These are phyloP conservation scores for Nelumbo lutea DNA, from an alignment of 164 flowering plant species.

Conservation along the genomic window DNA sequence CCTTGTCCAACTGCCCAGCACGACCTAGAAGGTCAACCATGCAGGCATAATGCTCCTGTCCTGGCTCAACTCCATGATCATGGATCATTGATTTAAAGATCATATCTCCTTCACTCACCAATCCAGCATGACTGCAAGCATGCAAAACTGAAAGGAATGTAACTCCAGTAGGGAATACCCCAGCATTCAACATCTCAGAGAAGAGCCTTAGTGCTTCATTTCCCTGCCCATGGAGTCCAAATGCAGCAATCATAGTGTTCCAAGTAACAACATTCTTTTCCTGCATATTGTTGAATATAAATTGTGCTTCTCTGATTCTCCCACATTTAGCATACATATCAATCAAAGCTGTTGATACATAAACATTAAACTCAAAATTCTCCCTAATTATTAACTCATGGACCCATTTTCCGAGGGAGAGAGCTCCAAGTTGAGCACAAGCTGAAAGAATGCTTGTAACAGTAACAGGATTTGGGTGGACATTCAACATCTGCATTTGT, in stretches of 20 bases:
- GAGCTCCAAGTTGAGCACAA: constrained; percentile 88
- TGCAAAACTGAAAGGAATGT: constrained; percentile 60
- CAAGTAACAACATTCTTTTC: constrained; percentile 79
- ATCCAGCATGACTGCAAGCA: constrained; percentile 93
- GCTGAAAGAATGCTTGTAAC: constrained; percentile 85
- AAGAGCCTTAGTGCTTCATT: constrained; percentile 59
- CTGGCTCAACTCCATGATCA: constrained; percentile 51
- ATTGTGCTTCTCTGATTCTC: constrained; percentile 51
- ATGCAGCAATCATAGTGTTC: constrained; percentile 92
- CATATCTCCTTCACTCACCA: constrained; percentile 62
- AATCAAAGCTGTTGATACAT: constrained; percentile 70
- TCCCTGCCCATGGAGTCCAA: constrained; percentile 88
- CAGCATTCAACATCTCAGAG: constrained; percentile 46
- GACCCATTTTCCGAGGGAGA: constrained; percentile 78
- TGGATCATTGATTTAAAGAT: constrained; percentile 61
- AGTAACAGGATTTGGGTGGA: constrained; percentile 77
- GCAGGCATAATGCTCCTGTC: constrained; percentile 78
- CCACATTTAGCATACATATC: constrained; percentile 98
- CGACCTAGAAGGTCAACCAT: constrained; percentile 93
- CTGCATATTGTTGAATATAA: constrained; percentile 48
- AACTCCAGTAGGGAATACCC: constrained; percentile 47
- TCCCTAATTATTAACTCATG: constrained; percentile 56
- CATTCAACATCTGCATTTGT: constrained; percentile 53
- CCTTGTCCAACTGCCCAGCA: constrained; percentile 67
- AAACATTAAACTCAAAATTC: constrained; percentile 54